Conservation (phyloP, 2,329 filamentous ascomycete species). For the Penicillium sp. region DNA sequence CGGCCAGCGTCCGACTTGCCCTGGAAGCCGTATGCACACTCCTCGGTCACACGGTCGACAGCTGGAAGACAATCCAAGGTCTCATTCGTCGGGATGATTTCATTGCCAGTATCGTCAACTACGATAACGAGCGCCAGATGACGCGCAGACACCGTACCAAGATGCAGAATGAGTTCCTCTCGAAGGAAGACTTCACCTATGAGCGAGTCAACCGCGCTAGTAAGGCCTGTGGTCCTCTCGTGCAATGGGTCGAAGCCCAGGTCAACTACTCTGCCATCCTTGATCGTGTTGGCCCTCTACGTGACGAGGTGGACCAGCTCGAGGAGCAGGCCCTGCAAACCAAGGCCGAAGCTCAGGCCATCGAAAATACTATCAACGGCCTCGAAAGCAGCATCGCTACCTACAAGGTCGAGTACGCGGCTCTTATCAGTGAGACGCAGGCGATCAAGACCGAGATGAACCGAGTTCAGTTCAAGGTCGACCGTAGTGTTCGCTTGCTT, state of each 20-base stretch:
- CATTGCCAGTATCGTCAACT: constrained; percentile 95
- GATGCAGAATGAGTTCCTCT: constrained; percentile 91
- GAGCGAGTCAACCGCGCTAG: constrained; percentile 94
- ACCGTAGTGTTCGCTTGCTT: constrained; percentile 88
- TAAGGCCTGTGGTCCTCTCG: constrained; percentile 93
- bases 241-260: constrained; percentile 95
- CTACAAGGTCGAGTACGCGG: constrained; percentile 95
- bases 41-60: constrained; percentile 81
- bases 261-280: constrained; percentile 98
- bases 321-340: constrained; percentile 88
- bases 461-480: constrained; percentile 95
- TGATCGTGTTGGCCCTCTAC: constrained; percentile 86
- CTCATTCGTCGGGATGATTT: constrained; percentile 93
- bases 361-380: constrained; percentile 78
- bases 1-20: constrained; percentile 83
- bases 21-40: constrained; percentile 96
- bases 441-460: constrained; percentile 97
- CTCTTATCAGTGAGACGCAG: constrained; percentile 93
- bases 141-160: constrained; percentile 75
- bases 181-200: constrained; percentile 92
- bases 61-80: constrained; percentile 87
- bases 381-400: constrained; percentile 88
- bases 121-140: constrained; percentile 95
- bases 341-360: constrained; percentile 87
- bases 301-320: constrained; percentile 81